A percentile compares a stretch with the other conserved stretches of the same genome.
These are phyloP conservation scores for Erucastrum elatum DNA, from an alignment of 345 rosid genomes.

Conservation along the genomic window DNA sequence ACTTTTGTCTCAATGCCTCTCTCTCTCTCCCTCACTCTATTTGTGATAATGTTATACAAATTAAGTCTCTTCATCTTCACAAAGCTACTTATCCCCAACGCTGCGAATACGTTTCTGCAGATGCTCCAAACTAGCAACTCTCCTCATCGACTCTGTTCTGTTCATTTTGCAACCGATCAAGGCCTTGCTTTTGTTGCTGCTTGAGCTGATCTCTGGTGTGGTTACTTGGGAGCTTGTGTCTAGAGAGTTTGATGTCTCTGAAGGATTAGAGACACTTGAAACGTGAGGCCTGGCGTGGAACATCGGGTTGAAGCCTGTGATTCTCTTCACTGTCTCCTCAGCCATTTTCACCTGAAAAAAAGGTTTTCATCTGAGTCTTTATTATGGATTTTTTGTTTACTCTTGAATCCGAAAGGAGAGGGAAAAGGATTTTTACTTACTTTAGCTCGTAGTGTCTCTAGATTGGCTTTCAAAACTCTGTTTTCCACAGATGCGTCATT, in stretches of 20 bases:
- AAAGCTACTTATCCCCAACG: slow-evolving; percentile 35
- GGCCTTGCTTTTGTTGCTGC: slow-evolving; percentile 30
- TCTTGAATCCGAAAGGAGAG: not conserved
- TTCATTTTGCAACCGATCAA: slow-evolving; percentile 56
- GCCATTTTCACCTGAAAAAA: slow-evolving; percentile 88
- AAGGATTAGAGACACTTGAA: slow-evolving; percentile 45
- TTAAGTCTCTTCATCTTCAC: slow-evolving; percentile 2
- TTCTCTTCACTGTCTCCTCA: slow-evolving; percentile 79
- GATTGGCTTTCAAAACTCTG: slow-evolving; percentile 87
- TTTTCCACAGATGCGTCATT: slow-evolving; percentile 81
- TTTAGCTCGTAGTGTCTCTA: slow-evolving; percentile 91
- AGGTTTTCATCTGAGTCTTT: not conserved
- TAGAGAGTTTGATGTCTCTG: slow-evolving; percentile 49
- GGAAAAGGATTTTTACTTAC: slow-evolving; percentile 53
- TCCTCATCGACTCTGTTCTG: slow-evolving; percentile 65
- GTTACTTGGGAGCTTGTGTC: slow-evolving; percentile 41
- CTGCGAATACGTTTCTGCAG: slow-evolving; percentile 82
- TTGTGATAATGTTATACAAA: slow-evolving; percentile 19
- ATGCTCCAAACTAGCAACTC: slow-evolving; percentile 93
- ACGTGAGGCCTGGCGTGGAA: slow-evolving; percentile 52
- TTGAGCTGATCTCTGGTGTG: slow-evolving; percentile 26
- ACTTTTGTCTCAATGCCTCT: slow-evolving; percentile 7
- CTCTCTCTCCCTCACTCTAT: too few species aligned
- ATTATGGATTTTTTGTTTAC: not conserved
- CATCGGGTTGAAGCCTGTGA: slow-evolving; percentile 73